Percentiles rank a stretch among this genome's conserved stretches.
Conservation (phyloP, 148 eudicot genomes). For the Arbutus unedo region DNA sequence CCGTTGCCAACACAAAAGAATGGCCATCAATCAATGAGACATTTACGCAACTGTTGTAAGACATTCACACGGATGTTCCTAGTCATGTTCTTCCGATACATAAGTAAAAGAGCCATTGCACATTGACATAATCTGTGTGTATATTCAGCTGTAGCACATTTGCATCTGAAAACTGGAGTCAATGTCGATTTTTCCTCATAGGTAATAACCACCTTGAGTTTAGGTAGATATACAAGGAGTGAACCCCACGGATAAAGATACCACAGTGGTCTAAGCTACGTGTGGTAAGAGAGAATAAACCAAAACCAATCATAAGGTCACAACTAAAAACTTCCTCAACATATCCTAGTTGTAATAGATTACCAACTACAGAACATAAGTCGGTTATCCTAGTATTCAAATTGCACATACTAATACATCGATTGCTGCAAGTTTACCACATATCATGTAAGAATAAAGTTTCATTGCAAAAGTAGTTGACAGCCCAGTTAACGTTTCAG, state of each 20-base stretch:
- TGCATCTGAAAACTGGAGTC: neutral
- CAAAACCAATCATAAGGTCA: neutral
- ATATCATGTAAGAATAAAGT: neutral
- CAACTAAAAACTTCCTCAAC: neutral
- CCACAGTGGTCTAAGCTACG: neutral
- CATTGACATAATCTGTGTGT: neutral
- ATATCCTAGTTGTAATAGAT: neutral
- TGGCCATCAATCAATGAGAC: too few relatives aligned
- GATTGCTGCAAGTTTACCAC: neutral
- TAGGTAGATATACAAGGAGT: neutral
- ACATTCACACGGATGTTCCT: neutral
- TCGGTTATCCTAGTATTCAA: neutral
- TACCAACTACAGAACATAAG: neutral
- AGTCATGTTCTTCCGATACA: neutral
- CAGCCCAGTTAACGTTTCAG: neutral
- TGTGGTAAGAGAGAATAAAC: neutral
- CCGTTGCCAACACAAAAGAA: neutral
- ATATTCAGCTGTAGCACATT: neutral
- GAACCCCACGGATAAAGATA: neutral
- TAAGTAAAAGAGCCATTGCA: neutral
- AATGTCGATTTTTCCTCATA: too few relatives aligned
- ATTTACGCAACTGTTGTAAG: neutral
- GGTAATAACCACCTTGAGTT: neutral
- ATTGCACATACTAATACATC: neutral
- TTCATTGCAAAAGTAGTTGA: neutral